Percentiles rank a stretch among this genome's conserved stretches.
phyloP scores from a whole-genome alignment of 2,329 filamentous ascomycete species.

The Pseudogymnoascus pannorum region DNA sequence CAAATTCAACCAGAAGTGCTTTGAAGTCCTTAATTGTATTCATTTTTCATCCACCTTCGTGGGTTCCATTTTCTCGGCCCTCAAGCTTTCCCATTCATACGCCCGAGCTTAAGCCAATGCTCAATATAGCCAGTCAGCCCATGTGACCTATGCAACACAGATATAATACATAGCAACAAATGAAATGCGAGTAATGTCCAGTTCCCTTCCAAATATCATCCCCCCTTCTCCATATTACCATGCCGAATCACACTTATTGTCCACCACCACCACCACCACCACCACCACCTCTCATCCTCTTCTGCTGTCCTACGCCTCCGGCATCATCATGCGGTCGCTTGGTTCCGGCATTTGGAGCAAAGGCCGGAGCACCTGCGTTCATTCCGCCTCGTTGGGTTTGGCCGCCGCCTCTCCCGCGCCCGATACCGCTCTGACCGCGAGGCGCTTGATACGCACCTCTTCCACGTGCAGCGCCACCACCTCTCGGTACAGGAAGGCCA shows the following conservation, averaged over 20 bases:
- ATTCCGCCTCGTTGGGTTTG: conserved; percentile 22
- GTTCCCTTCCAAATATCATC: neutral
- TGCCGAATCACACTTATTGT: neutral
- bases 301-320: conserved; percentile 27
- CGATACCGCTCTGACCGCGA: conserved; percentile 13
- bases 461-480: neutral
- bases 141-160: neutral
- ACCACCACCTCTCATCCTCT: conserved; percentile 38
- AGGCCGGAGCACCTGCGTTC: conserved; percentile 26
- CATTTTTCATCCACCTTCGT: conserved; percentile 1
- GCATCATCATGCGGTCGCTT: conserved; percentile 28
- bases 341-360: conserved; percentile 23
- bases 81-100: conserved; percentile 1
- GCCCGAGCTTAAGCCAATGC: neutral
- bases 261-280: neutral
- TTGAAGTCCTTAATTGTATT: conserved; percentile 6
- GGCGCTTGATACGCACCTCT: conserved; percentile 11
- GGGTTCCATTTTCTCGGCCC: neutral
- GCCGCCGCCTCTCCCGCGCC: conserved; percentile 18
- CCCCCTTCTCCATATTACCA: neutral
- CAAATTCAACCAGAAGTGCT: neutral
- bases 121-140: neutral
- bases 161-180: conserved; percentile 8
- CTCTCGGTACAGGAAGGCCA: conserved; percentile 11
- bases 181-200: neutral